These are phyloP conservation scores for Vigna radiata DNA, from an alignment of 306 rosid species.

Conservation along the genomic window DNA sequence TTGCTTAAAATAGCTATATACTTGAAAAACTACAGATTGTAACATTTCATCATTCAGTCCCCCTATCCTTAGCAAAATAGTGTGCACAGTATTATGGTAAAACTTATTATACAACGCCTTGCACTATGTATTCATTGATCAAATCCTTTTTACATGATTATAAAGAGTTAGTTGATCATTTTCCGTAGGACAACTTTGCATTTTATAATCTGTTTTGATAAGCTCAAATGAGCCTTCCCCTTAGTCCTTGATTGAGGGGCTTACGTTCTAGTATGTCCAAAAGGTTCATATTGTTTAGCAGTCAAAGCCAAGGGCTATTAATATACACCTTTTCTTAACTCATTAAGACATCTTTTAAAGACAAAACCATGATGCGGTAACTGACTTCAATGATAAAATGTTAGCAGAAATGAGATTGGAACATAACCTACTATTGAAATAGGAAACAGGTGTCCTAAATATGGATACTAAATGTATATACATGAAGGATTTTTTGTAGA, in stretches of 20 bases:
- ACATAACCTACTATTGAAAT: not conserved
- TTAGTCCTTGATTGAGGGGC: no score
- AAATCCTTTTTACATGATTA: constrained; percentile 12
- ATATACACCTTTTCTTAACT: no score
- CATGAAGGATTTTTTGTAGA: not conserved
- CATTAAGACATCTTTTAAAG: no score
- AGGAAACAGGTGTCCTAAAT: constrained; percentile 6
- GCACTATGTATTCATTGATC: not conserved
- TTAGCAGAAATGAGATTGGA: no score
- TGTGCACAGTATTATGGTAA: not conserved
- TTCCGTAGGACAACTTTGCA: constrained; percentile 5
- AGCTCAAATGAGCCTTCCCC: no score
- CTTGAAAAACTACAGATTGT: not conserved
- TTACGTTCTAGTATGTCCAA: no score
- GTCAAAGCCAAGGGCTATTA: no score
- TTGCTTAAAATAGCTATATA: constrained; percentile 7
- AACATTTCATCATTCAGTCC: constrained; percentile 6
- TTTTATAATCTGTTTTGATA: not conserved
- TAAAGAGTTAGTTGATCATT: constrained; percentile 6
- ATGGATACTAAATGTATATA: constrained; percentile 9
- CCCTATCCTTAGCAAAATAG: constrained; percentile 12
- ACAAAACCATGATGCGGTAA: no score
- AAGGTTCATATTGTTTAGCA: no score
- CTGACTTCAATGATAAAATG: no score
- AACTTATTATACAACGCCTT: constrained; percentile 19